Conservation (phyloP, 164 flowering plant genomes). For the Berberis vulgaris region DNA sequence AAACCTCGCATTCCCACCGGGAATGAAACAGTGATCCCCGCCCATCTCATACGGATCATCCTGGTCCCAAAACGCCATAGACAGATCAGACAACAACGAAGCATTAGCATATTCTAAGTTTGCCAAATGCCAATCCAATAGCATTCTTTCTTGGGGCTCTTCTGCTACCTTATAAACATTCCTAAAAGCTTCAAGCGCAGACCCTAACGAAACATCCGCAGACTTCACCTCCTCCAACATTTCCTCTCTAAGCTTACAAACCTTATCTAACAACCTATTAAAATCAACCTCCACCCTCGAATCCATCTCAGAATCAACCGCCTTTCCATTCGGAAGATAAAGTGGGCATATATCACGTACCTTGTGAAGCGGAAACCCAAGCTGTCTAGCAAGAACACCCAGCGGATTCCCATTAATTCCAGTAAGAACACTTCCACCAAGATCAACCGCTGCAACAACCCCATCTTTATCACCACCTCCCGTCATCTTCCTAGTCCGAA, state of each 20-base stretch:
- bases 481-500: constrained; percentile 58
- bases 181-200: constrained; percentile 80
- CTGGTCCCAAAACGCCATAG: constrained; percentile 97
- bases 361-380: constrained; percentile 87
- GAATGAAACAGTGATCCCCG: constrained; percentile 96
- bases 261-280: constrained; percentile 82
- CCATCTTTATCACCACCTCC: constrained; percentile 25
- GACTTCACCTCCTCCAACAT: constrained; percentile 75
- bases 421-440: constrained; percentile 92
- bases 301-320: constrained; percentile 69
- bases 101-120: constrained; percentile 98
- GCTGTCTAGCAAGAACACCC: constrained; percentile 87
- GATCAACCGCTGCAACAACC: constrained; percentile 73
- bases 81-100: constrained; percentile 60
- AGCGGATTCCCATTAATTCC: constrained; percentile 98
- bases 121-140: constrained; percentile 94
- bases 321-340: constrained; percentile 75
- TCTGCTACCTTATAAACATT: constrained; percentile 58
- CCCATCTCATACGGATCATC: constrained; percentile 99
- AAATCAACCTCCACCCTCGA: constrained; percentile 67
- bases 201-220: constrained; percentile 77
- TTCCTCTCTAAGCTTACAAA: constrained; percentile 80
- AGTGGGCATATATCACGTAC: constrained; percentile 94
- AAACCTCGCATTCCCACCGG: constrained; percentile 91
- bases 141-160: constrained; percentile 65